phyloP scores from a whole-genome alignment of 2,329 filamentous ascomycete species.

The Pseudocercospora macadamiae region DNA sequence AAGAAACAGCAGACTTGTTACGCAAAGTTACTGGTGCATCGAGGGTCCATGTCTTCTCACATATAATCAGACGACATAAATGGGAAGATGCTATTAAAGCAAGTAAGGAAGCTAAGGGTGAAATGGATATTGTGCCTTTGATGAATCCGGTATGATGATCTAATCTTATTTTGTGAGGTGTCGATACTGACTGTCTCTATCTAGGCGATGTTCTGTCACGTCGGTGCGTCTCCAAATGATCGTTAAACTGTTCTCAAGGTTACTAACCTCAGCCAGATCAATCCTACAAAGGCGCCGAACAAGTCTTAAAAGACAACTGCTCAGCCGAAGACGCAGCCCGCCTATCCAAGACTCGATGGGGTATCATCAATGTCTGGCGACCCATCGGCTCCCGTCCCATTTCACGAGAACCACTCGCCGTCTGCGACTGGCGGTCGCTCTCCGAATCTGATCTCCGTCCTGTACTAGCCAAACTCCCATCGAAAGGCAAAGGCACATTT shows the following conservation, averaged over 20 bases:
- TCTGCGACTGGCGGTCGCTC: conserved; percentile 9
- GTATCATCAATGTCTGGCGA: conserved; percentile 8
- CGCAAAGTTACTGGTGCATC: neutral
- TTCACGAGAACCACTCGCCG: conserved; percentile 3
- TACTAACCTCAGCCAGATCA: neutral
- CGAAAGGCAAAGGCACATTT: neutral
- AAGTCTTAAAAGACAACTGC: conserved; percentile 8
- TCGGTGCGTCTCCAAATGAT: no score
- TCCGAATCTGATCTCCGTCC: neutral
- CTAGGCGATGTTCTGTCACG: neutral
- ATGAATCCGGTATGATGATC: neutral
- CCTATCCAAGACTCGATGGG: conserved; percentile 2
- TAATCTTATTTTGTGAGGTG: neutral
- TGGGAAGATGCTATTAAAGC: neutral
- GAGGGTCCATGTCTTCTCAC: neutral
- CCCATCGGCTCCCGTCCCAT: neutral
- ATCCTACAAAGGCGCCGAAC: conserved; percentile 2
- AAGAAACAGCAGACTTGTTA: conserved; percentile 1
- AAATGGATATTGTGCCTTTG: neutral
- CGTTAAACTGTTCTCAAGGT: no score
- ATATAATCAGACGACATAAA: neutral
- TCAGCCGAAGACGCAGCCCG: neutral
- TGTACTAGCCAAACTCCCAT: neutral
- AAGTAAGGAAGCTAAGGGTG: neutral
- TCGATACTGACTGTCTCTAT: neutral